Base-by-base conservation (phyloP, 78 protist genomes). In the Andalucia godoyi region DNA sequence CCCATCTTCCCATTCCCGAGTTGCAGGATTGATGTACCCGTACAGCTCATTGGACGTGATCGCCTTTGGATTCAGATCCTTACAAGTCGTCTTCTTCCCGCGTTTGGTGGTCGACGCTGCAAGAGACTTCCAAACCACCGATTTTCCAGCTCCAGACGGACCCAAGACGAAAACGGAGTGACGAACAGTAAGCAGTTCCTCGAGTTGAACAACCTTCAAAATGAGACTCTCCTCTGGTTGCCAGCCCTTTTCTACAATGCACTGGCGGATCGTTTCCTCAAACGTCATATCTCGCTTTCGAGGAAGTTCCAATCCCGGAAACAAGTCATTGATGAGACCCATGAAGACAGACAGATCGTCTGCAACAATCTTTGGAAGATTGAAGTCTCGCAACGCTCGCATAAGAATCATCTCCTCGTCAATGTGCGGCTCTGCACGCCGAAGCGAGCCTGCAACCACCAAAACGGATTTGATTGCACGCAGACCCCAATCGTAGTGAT, bases 401-500 rank as follows among this genome's bases (percentile, higher is more conserved):
- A 82, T 72, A 29, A 89, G 83, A 8, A 83, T 59, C 25, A 30
- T 23, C 67, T 81, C 80, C 60, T 82, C 87, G 59, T 69, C 75
- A 10, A 68, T 40, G 8, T 75, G 50, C 8, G 88, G 88, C 32
- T 85, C 89, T n/a, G 66, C 76, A 0, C 95, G 74, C 69, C 77
- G 76, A 50, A 90, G 63, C 4, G 86, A 45, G 17, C 97, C 97
- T 10, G 94, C 97, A 2, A 83, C 78, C 37, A 72, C 84, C 10
- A 83, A 79, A 58, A 88, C 89, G 6, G 89, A 73, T 61, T 85
- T 87, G 74, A 87, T 84, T 39, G 97, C 93, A 27, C 97, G 82
- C 12, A 91, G 76, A 4, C 93, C 93, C 93, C 93, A 91, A 43
- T 91, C 94, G 66, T 87, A 87, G 77, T 86, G 92, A 23, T 59